Base-by-base conservation (phyloP, 805 yeast species). In the Candida anglica region DNA sequence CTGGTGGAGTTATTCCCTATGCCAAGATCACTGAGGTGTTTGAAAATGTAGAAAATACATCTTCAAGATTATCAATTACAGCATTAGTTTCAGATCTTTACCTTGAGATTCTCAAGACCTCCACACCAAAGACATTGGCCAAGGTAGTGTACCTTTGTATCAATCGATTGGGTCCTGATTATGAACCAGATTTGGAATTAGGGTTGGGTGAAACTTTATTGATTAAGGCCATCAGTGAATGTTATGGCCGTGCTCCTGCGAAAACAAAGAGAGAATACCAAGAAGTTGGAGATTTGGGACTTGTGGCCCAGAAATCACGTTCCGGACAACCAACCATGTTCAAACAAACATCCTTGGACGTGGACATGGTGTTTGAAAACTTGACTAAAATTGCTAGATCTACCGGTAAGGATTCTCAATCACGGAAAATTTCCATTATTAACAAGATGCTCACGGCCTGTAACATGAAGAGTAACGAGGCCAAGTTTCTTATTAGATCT, bases 91-190 rank as follows among this genome's bases (percentile, higher is more conserved):
- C 95, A 0, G 80, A 77, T 30, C 83, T 89, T 53, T 84, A 85
- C 53, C 58, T 72, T 9, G 73, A 75, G 27, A 79, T 87, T 0
- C 63, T 93, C 34, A 69, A 76, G 28, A 42, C 48, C 5, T 30
- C 41, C 3, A 43, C 56, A 3, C 75, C 73, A 28, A 19, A 32
- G 28, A 32, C 22, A 4, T 60, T 93, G 34, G 70, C 86, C 5
- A 77, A 75, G 36, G 79, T 86, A 2, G 83, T 89, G 1, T 93
- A 91, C 48, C 69, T 93, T 13, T 84, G 85, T 60, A 88, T 91
- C 53, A 91, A 91, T 54, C 67, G 91, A 40, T 63, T 89, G 7
- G 96, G 97, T 0, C 98, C 98, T 0, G 98, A 93, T 55, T 93
- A 93, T 52, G 96, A 87, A 52, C 70, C 72, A 2, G 97, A 94